phyloP scores from a whole-genome alignment of 176 grass and related monocot genomes.

The Cenchrus purpureus region DNA sequence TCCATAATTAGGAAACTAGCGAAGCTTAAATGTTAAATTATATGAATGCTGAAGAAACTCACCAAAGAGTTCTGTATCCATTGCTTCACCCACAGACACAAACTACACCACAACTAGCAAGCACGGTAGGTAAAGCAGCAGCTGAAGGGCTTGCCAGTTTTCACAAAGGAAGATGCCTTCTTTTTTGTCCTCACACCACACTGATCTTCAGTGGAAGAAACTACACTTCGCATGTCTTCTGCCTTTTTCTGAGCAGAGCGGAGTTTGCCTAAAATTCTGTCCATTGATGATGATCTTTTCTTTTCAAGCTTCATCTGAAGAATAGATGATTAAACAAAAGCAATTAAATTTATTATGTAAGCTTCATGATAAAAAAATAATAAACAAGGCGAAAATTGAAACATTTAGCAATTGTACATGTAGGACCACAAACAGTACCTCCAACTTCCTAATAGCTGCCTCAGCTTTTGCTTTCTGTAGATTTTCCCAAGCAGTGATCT shows the following conservation, averaged over 20 bases:
- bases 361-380: not conserved
- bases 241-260: constrained; percentile 87
- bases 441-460: constrained; percentile 75
- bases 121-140: constrained; percentile 76
- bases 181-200: constrained; percentile 40
- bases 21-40: not conserved
- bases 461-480: constrained; percentile 91
- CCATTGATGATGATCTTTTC: constrained; percentile 90
- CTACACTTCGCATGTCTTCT: constrained; percentile 73
- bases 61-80: constrained; percentile 24
- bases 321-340: not conserved
- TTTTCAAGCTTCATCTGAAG: constrained; percentile 98
- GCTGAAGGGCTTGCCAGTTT: constrained; percentile 61
- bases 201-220: constrained; percentile 55
- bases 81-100: not conserved
- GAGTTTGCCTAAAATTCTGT: constrained; percentile 88
- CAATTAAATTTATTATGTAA: not conserved
- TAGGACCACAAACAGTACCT: constrained; percentile 56
- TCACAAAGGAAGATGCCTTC: constrained; percentile 44
- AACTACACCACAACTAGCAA: constrained; percentile 56
- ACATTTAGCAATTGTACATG: not conserved
- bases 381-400: not conserved
- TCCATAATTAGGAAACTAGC: not conserved
- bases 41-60: constrained; percentile 12
- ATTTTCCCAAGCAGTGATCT: constrained; percentile 94